A percentile compares a stretch with the other conserved stretches of the same genome.
phyloP scores from a whole-genome alignment of 345 rosid species.

The Syzygium oleosum region DNA sequence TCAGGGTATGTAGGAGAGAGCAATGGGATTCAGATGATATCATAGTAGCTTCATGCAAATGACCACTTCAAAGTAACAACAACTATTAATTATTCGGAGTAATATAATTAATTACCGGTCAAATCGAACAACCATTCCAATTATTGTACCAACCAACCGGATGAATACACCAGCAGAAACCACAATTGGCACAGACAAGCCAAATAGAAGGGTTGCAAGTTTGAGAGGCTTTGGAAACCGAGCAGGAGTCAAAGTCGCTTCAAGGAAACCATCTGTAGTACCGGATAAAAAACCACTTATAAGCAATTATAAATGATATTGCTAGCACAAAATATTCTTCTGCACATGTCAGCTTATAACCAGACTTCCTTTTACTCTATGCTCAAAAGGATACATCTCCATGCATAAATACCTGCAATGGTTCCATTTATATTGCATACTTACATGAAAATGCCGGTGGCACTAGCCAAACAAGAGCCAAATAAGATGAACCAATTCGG shows the following conservation, averaged over 20 bases:
- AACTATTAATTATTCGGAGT: background rate
- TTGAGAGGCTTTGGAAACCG: constrained; percentile 88
- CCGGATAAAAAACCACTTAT: background rate
- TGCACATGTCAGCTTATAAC: background rate
- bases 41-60: background rate
- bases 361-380: background rate
- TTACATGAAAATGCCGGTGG: constrained; percentile 98
- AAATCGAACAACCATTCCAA: constrained; percentile 64
- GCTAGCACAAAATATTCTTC: background rate
- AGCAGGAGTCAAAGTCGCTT: constrained; percentile 82
- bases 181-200: constrained; percentile 64
- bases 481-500: constrained; percentile 65
- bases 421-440: constrained; percentile 7
- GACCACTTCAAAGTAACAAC: background rate
- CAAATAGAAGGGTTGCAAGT: constrained; percentile 72
- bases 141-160: constrained; percentile 34
- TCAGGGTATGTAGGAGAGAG: background rate
- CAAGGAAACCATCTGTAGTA: constrained; percentile 79
- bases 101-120: constrained; percentile 44
- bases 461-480: constrained; percentile 83
- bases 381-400: background rate
- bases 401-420: background rate
- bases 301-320: background rate
- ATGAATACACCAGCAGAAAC: constrained; percentile 66
- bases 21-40: background rate